Percentiles rank a stretch among this genome's conserved stretches.
Evolutionary conservation across 2,329 filamentous ascomycete species (phyloP).

Genomic region (Hortaea werneckii): DNA sequence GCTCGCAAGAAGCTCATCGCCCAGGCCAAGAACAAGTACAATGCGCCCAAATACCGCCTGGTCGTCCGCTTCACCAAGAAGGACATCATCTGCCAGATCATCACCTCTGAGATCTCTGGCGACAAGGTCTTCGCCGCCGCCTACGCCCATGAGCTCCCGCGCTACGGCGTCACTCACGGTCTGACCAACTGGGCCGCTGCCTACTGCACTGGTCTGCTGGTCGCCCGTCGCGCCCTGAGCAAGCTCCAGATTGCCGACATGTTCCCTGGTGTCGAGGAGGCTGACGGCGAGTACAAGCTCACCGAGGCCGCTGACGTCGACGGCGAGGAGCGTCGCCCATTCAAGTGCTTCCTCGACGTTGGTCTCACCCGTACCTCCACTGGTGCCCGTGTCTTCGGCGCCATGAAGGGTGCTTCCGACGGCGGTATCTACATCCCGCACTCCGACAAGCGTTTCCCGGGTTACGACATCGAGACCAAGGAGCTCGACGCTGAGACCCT

Average conservation of each 20-base stretch:
- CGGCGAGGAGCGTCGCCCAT: slow-evolving; percentile 81
- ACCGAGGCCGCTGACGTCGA: slow-evolving; percentile 90
- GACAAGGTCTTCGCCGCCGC: slow-evolving; percentile 93
- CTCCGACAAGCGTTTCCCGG: slow-evolving; percentile 99
- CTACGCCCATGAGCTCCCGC: slow-evolving; percentile 95
- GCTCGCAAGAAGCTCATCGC: slow-evolving; percentile 98
- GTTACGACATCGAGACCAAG: slow-evolving; percentile 93
- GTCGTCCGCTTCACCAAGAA: slow-evolving; percentile 78
- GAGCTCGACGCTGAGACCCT: slow-evolving; percentile 95
- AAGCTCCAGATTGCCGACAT: slow-evolving; percentile 92
- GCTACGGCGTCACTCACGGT: slow-evolving; percentile 96
- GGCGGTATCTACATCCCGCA: slow-evolving; percentile 94
- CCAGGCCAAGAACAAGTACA: slow-evolving; percentile 99
- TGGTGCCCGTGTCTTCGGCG: slow-evolving; percentile 96
- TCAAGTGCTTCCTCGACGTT: slow-evolving; percentile 98
- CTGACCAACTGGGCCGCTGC: slow-evolving; percentile 99
- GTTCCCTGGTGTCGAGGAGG: slow-evolving; percentile 93
- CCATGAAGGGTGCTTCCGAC: slow-evolving; percentile 99
- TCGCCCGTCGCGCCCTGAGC: slow-evolving; percentile 91
- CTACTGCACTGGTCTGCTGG: slow-evolving; percentile 91
- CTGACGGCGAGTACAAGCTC: slow-evolving; percentile 89
- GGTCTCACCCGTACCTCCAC: slow-evolving; percentile 95
- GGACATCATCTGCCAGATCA: slow-evolving; percentile 97
- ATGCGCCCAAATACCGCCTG: slow-evolving; percentile 98
- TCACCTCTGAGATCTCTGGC: slow-evolving; percentile 89